Percentiles rank a stretch among this genome's conserved stretches.
Evolutionary conservation across 345 rosid genomes (phyloP).

Genomic region (Euclidium syriacum): DNA sequence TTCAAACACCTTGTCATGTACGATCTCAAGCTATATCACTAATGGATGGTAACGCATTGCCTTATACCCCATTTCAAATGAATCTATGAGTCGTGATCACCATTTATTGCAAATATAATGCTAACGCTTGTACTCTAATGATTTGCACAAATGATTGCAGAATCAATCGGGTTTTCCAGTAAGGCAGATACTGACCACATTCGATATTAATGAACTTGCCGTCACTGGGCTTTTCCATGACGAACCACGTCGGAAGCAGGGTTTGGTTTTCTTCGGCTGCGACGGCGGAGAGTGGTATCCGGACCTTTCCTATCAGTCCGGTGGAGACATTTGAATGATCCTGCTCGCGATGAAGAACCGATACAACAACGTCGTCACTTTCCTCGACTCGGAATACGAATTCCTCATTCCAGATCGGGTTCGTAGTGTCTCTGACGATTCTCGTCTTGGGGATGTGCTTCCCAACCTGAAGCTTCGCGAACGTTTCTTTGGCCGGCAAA

Average conservation of each 20-base stretch:
- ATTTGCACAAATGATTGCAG: neutral
- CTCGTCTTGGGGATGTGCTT: conserved; percentile 61
- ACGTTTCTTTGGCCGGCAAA: conserved; percentile 47
- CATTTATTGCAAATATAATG: neutral
- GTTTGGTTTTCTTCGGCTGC: conserved; percentile 47
- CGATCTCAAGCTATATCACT: neutral
- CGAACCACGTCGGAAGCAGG: conserved; percentile 77
- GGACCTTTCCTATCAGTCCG: conserved; percentile 49
- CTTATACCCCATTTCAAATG: neutral
- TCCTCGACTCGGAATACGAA: conserved; percentile 53
- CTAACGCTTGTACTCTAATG: neutral
- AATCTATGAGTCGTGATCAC: neutral
- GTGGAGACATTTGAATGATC: conserved; percentile 38
- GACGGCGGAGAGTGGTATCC: conserved; percentile 48
- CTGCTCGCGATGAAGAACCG: conserved; percentile 40
- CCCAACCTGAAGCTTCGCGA: conserved; percentile 59
- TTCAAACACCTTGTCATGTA: neutral
- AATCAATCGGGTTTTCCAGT: neutral
- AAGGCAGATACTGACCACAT: conserved; percentile 43
- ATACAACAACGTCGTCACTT: conserved; percentile 43
- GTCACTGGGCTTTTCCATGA: conserved; percentile 40
- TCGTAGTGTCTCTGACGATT: conserved; percentile 29
- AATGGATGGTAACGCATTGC: neutral
- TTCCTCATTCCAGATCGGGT: conserved; percentile 82
- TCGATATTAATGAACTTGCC: conserved; percentile 45